Base-by-base conservation (phyloP, 208 protist genomes). In the Trypanosoma conorhini region DNA sequence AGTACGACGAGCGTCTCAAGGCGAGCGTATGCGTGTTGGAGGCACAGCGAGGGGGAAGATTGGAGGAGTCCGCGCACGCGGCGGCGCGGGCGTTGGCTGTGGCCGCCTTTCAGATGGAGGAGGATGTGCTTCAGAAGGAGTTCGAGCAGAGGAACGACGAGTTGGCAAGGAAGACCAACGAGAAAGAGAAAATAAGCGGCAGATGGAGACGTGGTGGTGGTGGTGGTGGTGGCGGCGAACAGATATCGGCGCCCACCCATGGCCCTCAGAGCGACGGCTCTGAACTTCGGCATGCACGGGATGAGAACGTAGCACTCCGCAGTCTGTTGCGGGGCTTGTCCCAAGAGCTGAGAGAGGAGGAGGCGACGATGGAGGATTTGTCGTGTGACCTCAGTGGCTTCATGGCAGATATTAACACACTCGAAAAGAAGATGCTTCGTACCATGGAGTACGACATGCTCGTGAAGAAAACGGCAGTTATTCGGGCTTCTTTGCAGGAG, bases 401-500 rank as follows among this genome's bases (percentile, higher is more conserved):
- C 33, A 42, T 31, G 28, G n/a, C 1, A 0, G 65, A 70, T 22
- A 52, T 70, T 19, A 26, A 59, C 22, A 55, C 15, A 62, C 52
- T 70, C 0, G 54, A 70, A 35, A 52, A 54, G 17, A 42, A 62
- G 10, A 22, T 60, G 1, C 52, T 70, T 0, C 65, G 44, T 17
- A 10, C 24, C 51, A 12, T 70, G 7, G 65, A 70, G 55, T 40
- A 40, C 15, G 31, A 26, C 19, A 15, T 60, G 52, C 65, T 70
- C 24, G 22, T 22, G 5, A 40, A 42, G 19, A 70, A 51, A 0
- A 28, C 54, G 0, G 9, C 38, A 12, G 38, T 13, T 28, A 21
- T 59, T n/a, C 35, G 35, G 22, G 0, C 10, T 21, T 35, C 15
- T 19, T 26, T 61, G 30, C 13, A 38, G 40, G 21, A 9, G 7